A percentile compares a stretch with the other conserved stretches of the same genome.
Evolutionary conservation across 2,329 filamentous ascomycete species (phyloP).

Genomic region (Chaetomium strumarium): DNA sequence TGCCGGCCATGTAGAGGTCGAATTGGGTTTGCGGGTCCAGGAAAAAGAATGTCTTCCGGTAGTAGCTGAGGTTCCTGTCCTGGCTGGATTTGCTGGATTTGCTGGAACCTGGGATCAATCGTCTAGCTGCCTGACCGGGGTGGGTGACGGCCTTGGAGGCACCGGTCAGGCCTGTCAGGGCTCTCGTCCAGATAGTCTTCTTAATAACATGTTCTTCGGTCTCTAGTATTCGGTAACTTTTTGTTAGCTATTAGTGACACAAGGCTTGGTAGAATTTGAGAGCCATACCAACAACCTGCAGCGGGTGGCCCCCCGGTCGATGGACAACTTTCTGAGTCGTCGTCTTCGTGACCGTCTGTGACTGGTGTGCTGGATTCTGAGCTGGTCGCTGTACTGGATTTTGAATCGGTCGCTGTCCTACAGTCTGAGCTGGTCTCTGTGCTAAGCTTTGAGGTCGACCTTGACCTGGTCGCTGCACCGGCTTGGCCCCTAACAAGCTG

Average conservation of each 20-base stretch:
- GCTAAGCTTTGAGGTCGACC: background rate
- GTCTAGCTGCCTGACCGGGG: background rate
- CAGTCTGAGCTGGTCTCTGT: background rate
- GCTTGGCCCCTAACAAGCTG: background rate
- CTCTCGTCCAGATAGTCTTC: conserved; percentile 1
- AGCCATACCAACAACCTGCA: background rate
- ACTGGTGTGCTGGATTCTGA: background rate
- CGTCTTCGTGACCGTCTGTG: background rate
- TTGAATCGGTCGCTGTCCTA: background rate
- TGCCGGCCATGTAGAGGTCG: conserved; percentile 11
- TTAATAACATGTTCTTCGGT: background rate
- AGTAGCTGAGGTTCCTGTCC: conserved; percentile 7
- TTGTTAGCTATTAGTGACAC: background rate
- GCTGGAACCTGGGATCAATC: background rate
- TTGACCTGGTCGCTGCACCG: background rate
- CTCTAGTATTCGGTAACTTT: background rate
- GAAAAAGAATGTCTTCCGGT: background rate
- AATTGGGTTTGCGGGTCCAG: conserved; percentile 5
- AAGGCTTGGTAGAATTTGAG: no score
- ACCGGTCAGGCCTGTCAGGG: background rate
- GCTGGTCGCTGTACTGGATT: background rate
- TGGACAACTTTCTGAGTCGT: background rate
- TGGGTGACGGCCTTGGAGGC: background rate
- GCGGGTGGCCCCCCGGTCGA: background rate
- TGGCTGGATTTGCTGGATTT: background rate